Evolutionary conservation across 129 eudicot species (phyloP).

Genomic region (Flaveria robusta): DNA sequence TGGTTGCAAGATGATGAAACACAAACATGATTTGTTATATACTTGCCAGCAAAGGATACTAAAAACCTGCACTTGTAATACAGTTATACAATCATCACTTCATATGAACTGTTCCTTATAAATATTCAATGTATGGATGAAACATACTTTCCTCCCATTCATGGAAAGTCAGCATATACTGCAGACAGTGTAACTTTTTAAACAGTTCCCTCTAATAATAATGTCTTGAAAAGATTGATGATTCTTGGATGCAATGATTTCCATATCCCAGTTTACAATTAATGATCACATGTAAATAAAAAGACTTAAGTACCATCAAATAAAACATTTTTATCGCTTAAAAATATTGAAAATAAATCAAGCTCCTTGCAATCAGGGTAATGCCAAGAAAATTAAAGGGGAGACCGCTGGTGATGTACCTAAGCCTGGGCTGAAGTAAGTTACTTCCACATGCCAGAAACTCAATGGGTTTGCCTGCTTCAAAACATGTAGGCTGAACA

Average conservation of each 20-base stretch:
- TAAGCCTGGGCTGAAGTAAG: slow-evolving; percentile 79
- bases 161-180: neutral
- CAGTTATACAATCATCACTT: neutral
- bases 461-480: slow-evolving; percentile 91
- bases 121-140: neutral
- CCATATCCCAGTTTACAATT: neutral
- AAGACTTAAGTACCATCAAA: neutral
- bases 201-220: neutral
- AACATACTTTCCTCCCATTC: neutral
- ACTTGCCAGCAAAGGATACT: slow-evolving; percentile 77
- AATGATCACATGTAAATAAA: neutral
- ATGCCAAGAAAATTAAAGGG: neutral
- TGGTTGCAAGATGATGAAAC: slow-evolving; percentile 26
- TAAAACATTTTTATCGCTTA: neutral
- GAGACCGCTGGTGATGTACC: slow-evolving; percentile 39
- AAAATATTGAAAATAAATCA: neutral
- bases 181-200: neutral
- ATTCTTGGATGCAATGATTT: slow-evolving; percentile 11
- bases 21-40: slow-evolving; percentile 49
- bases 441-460: slow-evolving; percentile 88
- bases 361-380: neutral
- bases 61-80: slow-evolving; percentile 63
- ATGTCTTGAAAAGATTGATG: neutral
- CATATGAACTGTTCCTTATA: neutral
- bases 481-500: slow-evolving; percentile 77